Evolutionary conservation across 1,284 basidiomycete genomes (phyloP).

Genomic region (Puccinia polysora): DNA sequence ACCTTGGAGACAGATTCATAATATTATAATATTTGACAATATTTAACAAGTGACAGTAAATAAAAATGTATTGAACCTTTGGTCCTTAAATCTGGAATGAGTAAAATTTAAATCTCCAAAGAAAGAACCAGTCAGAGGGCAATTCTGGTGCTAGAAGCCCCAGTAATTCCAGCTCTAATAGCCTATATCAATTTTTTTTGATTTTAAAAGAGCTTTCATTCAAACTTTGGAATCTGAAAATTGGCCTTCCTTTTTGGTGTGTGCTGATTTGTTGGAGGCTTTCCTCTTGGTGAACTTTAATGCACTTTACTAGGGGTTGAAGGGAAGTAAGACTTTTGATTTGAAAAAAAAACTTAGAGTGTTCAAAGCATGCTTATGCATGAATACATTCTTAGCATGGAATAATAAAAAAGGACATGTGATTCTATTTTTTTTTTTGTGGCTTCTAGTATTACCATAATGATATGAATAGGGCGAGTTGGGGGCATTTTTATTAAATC

Average conservation of each 20-base stretch:
- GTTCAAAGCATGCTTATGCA: conserved; percentile 61
- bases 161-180: conserved; percentile 51
- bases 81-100: conserved; percentile 53
- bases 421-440: conserved; percentile 61
- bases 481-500: conserved; percentile 63
- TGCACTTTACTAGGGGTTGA: conserved; percentile 58
- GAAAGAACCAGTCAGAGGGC: conserved; percentile 54
- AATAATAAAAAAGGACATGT: conserved; percentile 59
- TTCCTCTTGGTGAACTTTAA: conserved; percentile 59
- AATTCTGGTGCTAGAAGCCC: conserved; percentile 53
- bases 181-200: conserved; percentile 50
- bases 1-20: too few relatives aligned
- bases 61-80: conserved; percentile 52
- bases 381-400: conserved; percentile 61
- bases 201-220: conserved; percentile 47
- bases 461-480: conserved; percentile 64
- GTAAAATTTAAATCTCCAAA: too few relatives aligned
- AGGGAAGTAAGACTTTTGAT: conserved; percentile 61
- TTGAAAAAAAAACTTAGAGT: conserved; percentile 64
- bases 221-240: conserved; percentile 53
- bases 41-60: too few relatives aligned
- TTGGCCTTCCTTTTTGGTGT: conserved; percentile 57
- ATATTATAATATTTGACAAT: too few relatives aligned
- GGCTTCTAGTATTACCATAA: conserved; percentile 61
- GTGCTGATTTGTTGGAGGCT: conserved; percentile 58